Percentiles rank a stretch among this genome's conserved stretches.
phyloP scores from a whole-genome alignment of 1,139 yeast genomes.

The Scheffersomyces cryptocercus region DNA sequence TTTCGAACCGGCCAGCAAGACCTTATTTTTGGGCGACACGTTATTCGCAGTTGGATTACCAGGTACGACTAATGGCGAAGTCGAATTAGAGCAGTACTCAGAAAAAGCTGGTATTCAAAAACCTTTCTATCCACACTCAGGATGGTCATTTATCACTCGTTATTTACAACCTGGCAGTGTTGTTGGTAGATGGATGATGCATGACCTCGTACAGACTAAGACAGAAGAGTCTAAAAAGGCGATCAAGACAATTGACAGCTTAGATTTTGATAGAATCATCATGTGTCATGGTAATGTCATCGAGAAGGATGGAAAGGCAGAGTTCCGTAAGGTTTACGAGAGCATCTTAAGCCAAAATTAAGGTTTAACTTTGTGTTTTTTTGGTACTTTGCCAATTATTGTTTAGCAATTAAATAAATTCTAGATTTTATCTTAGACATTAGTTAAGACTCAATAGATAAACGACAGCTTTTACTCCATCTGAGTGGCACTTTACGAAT shows the following conservation, averaged over 20 bases:
- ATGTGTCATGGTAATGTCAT: slow-evolving; percentile 62
- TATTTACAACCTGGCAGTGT: slow-evolving; percentile 39
- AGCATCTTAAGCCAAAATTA: background rate
- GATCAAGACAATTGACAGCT: slow-evolving; percentile 33
- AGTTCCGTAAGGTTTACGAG: slow-evolving; percentile 18
- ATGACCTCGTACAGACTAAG: slow-evolving; percentile 19
- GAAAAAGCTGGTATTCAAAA: slow-evolving; percentile 45
- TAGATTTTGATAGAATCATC: slow-evolving; percentile 53
- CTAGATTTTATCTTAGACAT: too few species aligned
- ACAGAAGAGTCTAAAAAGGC: slow-evolving; percentile 19
- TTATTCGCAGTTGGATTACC: slow-evolving; percentile 47
- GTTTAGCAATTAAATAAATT: too few species aligned
- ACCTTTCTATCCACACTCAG: slow-evolving; percentile 39
- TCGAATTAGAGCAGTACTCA: slow-evolving; percentile 29
- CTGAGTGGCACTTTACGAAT: too few species aligned
- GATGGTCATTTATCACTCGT: slow-evolving; percentile 38
- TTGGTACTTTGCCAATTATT: too few species aligned
- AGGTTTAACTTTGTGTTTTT: too few species aligned
- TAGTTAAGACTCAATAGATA: too few species aligned
- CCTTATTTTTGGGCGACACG: slow-evolving; percentile 58
- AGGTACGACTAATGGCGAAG: slow-evolving; percentile 12
- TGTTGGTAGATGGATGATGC: slow-evolving; percentile 32
- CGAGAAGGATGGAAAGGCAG: slow-evolving; percentile 41
- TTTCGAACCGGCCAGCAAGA: slow-evolving; percentile 45
- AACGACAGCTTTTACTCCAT: too few species aligned